These are phyloP conservation scores for Pseudonectria foliicola DNA, from an alignment of 2,329 filamentous ascomycete genomes.

Conservation along the genomic window DNA sequence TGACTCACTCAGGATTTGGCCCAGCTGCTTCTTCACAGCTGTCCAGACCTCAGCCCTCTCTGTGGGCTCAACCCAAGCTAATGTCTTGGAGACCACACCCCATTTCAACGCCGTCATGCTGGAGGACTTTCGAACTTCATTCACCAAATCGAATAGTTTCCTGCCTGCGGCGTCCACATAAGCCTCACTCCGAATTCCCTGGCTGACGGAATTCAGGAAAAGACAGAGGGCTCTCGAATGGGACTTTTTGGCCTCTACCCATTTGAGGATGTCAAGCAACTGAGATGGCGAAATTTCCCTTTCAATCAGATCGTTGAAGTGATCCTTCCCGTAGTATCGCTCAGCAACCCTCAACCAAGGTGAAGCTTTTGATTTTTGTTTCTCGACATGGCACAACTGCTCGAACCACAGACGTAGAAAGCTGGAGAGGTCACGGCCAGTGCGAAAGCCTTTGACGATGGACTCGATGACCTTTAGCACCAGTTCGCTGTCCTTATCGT, in stretches of 20 bases:
- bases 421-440: slow-evolving; percentile 35
- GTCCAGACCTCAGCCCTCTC: slow-evolving; percentile 27
- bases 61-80: slow-evolving; percentile 28
- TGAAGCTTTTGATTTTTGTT: slow-evolving; percentile 19
- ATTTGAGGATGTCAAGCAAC: slow-evolving; percentile 35
- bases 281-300: slow-evolving; percentile 39
- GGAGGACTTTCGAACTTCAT: slow-evolving; percentile 22
- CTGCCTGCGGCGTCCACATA: slow-evolving; percentile 35
- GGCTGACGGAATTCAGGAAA: slow-evolving; percentile 36
- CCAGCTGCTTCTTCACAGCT: slow-evolving; percentile 24
- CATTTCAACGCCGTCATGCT: slow-evolving; percentile 31
- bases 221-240: slow-evolving; percentile 30
- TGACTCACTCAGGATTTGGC: slow-evolving; percentile 26
- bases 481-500: slow-evolving; percentile 12
- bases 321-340: slow-evolving; percentile 10
- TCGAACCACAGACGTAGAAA: slow-evolving; percentile 43
- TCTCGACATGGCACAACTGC: slow-evolving; percentile 31
- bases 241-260: slow-evolving; percentile 30
- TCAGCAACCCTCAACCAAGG: slow-evolving; percentile 28
- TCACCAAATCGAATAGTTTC: slow-evolving; percentile 31
- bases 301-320: slow-evolving; percentile 28
- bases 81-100: slow-evolving; percentile 30
- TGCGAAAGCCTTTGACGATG: slow-evolving; percentile 38
- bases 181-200: slow-evolving; percentile 34
- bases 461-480: slow-evolving; percentile 32